A percentile compares a stretch with the other conserved stretches of the same genome.
These are phyloP conservation scores for Elaeis oleifera DNA, from an alignment of 202 grass and related monocot genomes.

Conservation along the genomic window DNA sequence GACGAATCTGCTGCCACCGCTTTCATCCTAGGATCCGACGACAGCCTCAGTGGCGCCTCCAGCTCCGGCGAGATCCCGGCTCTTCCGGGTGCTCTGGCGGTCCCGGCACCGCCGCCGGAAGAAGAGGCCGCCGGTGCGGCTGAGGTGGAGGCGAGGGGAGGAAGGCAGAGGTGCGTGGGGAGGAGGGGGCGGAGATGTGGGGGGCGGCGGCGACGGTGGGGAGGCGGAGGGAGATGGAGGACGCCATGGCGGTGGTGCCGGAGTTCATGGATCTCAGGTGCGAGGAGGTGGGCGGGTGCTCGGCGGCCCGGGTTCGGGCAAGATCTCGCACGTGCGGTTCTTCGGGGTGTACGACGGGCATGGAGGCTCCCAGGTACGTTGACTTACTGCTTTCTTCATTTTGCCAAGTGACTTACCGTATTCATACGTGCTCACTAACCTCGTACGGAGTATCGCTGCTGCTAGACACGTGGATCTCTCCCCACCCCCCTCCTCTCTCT, in stretches of 20 bases:
- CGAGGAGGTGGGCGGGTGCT: constrained; percentile 27
- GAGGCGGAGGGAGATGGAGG: constrained; percentile 37
- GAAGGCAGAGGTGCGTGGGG: constrained; percentile 27
- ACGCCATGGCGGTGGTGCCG: constrained; percentile 25
- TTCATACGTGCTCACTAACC: too few species aligned
- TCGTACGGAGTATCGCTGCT: too few species aligned
- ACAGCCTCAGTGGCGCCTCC: too few species aligned
- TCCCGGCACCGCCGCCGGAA: background rate
- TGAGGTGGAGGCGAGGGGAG: background rate
- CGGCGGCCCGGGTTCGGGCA: constrained; percentile 15
- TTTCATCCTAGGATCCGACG: too few species aligned
- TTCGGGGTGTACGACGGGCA: constrained; percentile 48
- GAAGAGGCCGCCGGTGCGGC: constrained; percentile 9
- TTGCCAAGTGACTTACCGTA: too few species aligned
- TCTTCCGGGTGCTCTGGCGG: background rate
- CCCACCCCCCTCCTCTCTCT: too few species aligned
- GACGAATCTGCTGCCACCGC: background rate
- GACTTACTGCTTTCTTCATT: background rate
- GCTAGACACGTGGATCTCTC: too few species aligned
- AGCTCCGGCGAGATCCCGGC: too few species aligned
- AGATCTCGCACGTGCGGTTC: constrained; percentile 28
- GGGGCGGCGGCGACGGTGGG: constrained; percentile 26
- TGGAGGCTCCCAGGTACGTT: constrained; percentile 37
- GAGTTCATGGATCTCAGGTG: constrained; percentile 24
- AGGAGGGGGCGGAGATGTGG: constrained; percentile 24